Percentiles rank a stretch among this genome's conserved stretches.
Conservation (phyloP, 305 asterid genomes). For the Rubia occidens region DNA sequence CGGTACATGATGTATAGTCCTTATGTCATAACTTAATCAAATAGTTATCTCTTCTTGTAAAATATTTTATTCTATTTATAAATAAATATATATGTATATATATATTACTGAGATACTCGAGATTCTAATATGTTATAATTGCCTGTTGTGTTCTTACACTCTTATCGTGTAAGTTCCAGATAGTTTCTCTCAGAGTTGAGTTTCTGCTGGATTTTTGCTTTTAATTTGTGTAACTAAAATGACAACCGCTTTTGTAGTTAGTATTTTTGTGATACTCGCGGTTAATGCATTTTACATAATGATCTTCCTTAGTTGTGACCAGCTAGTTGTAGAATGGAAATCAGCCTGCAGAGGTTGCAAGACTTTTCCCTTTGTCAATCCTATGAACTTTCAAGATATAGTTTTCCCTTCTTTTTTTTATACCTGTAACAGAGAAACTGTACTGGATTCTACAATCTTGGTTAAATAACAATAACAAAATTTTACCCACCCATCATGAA, state of each 20-base stretch:
- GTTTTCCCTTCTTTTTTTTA: not conserved
- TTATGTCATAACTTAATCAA: not conserved
- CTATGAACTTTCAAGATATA: not conserved
- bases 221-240: not conserved
- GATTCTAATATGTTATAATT: not conserved
- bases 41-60: conserved; percentile 1
- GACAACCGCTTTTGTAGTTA: not conserved
- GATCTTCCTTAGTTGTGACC: conserved; percentile 1
- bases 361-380: not conserved
- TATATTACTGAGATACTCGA: not conserved
- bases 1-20: not conserved
- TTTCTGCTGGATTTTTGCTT: not conserved
- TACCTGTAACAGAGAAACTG: not conserved
- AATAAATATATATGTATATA: too few species aligned
- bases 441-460: not conserved
- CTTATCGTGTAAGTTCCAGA: not conserved
- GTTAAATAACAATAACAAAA: not conserved
- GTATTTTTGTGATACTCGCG: not conserved
- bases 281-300: not conserved
- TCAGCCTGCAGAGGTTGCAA: not conserved
- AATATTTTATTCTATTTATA: too few species aligned
- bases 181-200: not conserved
- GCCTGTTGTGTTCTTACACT: conserved; percentile 2
- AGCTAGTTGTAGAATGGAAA: not conserved
- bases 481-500: not conserved